Evolutionary conservation across 1,139 yeast genomes (phyloP), one percentile per base, ranked within the genome.

Genomic region (Magnusiomyces ingens): DNA sequence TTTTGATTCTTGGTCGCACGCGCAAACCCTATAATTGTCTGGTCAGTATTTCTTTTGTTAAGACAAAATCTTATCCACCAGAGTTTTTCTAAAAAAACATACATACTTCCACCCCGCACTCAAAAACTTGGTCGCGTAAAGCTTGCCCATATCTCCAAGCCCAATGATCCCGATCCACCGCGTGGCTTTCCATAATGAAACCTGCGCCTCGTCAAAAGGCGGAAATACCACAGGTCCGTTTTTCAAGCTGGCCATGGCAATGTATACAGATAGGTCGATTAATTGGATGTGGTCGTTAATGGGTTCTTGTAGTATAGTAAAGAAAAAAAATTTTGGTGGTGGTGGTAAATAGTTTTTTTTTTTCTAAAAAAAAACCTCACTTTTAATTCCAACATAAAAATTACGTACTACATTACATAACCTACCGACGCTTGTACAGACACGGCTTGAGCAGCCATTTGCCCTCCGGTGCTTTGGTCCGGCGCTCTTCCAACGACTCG

Each of bases 401-500:
- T 26, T 26, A 26, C 32, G 8, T 26, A 26, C 32, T 26, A 26
- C 4, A 26, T 26, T 26, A 26, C 32, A 26, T 26, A 26, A 26
- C 32, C 32, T 26, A 93, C 62, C 99, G 79, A 71, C 96, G 80
- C 69, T 93, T 93, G 71, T 93, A 93, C 57, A 93, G 87, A 72
- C 99, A 93, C 4, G 99, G 99, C 68, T 91, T 93, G 60, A 93
- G 75, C 55, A 90, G 73, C 95, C 96, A 89, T 63, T 85, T 79
- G 12, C 95, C 95, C 64, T 88, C 95, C 0, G 93, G 85, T 8
- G 67, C 68, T 55, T 75, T 71, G n/a, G 70, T 66, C 63, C 94
- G 77, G 62, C 77, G 81, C 49, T 66, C 65, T 54, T 81, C 80
- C 52, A 85, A 71, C 52, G 76, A 75, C 62, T 83, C 85, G 61